phyloP scores from a whole-genome alignment of 371 early-diverging fungal species.

The Rhizopus arrhizus region DNA sequence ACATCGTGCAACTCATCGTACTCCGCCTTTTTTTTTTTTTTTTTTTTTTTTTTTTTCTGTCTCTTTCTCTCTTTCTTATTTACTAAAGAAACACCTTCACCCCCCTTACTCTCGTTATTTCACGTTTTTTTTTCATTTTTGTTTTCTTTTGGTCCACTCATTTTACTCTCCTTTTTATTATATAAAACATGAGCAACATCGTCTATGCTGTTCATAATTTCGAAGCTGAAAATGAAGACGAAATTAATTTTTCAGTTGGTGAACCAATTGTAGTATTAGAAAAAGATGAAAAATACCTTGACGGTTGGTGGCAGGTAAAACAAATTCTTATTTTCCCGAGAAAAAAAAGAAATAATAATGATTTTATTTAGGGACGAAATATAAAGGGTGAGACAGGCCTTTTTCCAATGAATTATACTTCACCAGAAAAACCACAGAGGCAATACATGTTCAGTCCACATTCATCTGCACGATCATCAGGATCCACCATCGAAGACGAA shows the following conservation, averaged over 20 bases:
- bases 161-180: conserved; percentile 2
- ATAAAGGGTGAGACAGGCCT: conserved; percentile 72
- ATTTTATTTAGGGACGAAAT: conserved; percentile 49
- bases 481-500: conserved; percentile 36
- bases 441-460: conserved; percentile 20
- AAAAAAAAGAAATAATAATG: background rate
- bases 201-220: conserved; percentile 71
- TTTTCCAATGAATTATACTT: conserved; percentile 76
- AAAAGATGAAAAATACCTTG: conserved; percentile 76
- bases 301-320: conserved; percentile 88
- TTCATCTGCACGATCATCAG: conserved; percentile 25
- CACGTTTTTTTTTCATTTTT: background rate
- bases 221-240: conserved; percentile 76
- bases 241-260: conserved; percentile 69
- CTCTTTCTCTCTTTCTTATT: background rate
- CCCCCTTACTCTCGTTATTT: background rate
- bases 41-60: background rate
- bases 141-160: no score
- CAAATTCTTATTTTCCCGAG: background rate
- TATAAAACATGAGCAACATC: conserved; percentile 39
- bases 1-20: background rate
- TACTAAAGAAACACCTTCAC: background rate
- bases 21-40: background rate
- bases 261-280: conserved; percentile 77
- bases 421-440: conserved; percentile 33